Base-by-base conservation (phyloP, 805 yeast species). In the Hyphopichia homilentoma region DNA sequence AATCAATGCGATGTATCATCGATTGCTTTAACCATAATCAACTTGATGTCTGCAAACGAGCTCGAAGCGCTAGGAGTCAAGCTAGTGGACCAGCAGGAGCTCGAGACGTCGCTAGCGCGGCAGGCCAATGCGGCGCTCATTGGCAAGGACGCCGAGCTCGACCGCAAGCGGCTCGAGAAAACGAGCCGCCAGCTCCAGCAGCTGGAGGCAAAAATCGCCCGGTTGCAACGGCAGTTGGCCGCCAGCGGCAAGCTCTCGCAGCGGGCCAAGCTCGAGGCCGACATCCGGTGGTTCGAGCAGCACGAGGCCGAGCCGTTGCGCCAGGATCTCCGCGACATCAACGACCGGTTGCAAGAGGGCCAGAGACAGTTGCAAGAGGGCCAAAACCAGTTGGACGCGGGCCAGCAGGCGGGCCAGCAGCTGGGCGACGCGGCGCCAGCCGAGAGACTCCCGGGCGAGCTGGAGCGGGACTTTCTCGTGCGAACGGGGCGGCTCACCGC, bases 401-500 rank as follows among this genome's bases (percentile, higher is more conserved):
- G 44, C 12, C 40, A 49, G 1, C 33, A 24, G 8, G n/a, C 25
- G 17, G 15, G 29, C 6, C 24, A 21, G 16, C 20, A 25, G 7
- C n/a, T 19, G 8, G 28, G 28, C 14, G 35, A 31, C 12, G 25
- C 27, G 2, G 26, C 30, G n/a, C 11, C 16, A 15, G 44, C 46
- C n/a, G 73, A 61, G 3, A 65, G 69, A 41, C 64, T 73, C 5
- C 77, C 83, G 0, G 84, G 75, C n/a, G 97, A 93, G 49, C 59
- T 87, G 0, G 84, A 83, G 48, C 76, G 76, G 35, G 97, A 89
- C 31, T 89, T 59, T 49, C 65, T 93, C 39, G 75, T 93, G 0
- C 70, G 98, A 42, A 89, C 90, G 0, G 98, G 98, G 18, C 80
- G 87, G 53, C 77, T 88, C 35, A 93, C 98, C 0, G 97, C 97